These are phyloP conservation scores for Aspergillus baeticus DNA, from an alignment of 495 filamentous ascomycete genomes.

Conservation along the genomic window DNA sequence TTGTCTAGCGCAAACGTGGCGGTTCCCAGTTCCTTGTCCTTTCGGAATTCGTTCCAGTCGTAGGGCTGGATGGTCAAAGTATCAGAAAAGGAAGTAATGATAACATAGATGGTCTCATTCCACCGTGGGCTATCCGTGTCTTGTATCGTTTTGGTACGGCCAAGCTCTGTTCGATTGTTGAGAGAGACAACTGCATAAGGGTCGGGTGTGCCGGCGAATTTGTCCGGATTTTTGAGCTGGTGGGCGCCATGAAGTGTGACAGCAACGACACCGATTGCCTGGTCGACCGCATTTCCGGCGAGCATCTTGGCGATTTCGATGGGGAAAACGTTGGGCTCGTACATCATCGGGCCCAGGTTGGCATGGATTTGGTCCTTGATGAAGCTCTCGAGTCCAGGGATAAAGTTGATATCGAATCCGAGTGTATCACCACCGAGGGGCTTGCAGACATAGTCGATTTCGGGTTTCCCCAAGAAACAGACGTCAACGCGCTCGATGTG, in stretches of 20 bases:
- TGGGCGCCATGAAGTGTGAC: constrained; percentile 88
- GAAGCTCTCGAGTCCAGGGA: constrained; percentile 88
- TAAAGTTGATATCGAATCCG: constrained; percentile 98
- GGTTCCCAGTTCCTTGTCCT: constrained; percentile 91
- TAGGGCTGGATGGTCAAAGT: constrained; percentile 77
- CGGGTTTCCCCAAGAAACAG: constrained; percentile 74
- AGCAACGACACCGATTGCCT: constrained; percentile 91
- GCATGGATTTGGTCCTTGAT: constrained; percentile 95
- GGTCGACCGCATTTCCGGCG: constrained; percentile 89
- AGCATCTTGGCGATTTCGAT: constrained; percentile 99
- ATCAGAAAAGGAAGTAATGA: constrained; percentile 86
- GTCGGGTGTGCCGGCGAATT: constrained; percentile 89
- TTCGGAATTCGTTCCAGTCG: constrained; percentile 93
- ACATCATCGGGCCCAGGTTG: constrained; percentile 94
- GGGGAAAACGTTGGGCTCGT: constrained; percentile 94
- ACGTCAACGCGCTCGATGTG: constrained; percentile 92
- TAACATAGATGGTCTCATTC: constrained; percentile 95
- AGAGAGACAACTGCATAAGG: constrained; percentile 88
- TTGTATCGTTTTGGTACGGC: constrained; percentile 82
- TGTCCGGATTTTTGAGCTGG: constrained; percentile 92
- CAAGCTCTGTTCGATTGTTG: constrained; percentile 75
- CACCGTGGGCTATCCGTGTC: constrained; percentile 86
- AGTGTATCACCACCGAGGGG: constrained; percentile 92
- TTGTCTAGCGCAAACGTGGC: constrained; percentile 82
- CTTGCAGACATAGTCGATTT: constrained; percentile 95